Conservation (phyloP, 2,329 filamentous ascomycete genomes). For the Penicillium sp. region DNA sequence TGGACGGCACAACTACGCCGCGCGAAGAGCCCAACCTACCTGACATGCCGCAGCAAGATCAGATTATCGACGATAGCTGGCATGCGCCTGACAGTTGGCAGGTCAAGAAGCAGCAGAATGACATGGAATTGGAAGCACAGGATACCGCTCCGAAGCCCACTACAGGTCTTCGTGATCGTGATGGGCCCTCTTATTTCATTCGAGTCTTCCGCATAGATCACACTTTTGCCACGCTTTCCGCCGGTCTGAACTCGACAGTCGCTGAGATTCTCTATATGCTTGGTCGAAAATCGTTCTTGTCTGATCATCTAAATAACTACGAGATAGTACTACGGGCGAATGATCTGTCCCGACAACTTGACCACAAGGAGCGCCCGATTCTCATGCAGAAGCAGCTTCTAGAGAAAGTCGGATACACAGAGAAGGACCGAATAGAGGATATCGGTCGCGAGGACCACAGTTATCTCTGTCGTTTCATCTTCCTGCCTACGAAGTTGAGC, state of each 20-base stretch:
- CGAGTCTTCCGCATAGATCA: constrained; percentile 92
- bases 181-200: constrained; percentile 79
- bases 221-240: constrained; percentile 89
- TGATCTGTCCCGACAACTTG: constrained; percentile 79
- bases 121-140: constrained; percentile 20
- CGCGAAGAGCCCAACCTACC: constrained; percentile 30
- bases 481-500: constrained; percentile 84
- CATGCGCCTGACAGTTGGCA: constrained; percentile 97
- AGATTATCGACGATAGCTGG: constrained; percentile 60
- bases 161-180: constrained; percentile 58
- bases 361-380: constrained; percentile 76
- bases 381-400: constrained; percentile 89
- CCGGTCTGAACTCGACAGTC: constrained; percentile 79
- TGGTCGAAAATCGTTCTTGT: constrained; percentile 89
- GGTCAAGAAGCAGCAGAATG: constrained; percentile 63
- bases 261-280: constrained; percentile 85
- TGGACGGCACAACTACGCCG: constrained; percentile 35
- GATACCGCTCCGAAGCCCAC: constrained; percentile 1
- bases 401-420: constrained; percentile 87
- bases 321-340: constrained; percentile 95
- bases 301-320: constrained; percentile 89
- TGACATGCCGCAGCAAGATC: constrained; percentile 42
- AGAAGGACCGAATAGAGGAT: constrained; percentile 84
- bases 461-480: constrained; percentile 94
- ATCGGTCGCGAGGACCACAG: constrained; percentile 96